Evolutionary conservation across 108 stramenopile genomes (phyloP), one percentile per base, ranked within the genome.

Genomic region (Stephanodiscus minutulus): DNA sequence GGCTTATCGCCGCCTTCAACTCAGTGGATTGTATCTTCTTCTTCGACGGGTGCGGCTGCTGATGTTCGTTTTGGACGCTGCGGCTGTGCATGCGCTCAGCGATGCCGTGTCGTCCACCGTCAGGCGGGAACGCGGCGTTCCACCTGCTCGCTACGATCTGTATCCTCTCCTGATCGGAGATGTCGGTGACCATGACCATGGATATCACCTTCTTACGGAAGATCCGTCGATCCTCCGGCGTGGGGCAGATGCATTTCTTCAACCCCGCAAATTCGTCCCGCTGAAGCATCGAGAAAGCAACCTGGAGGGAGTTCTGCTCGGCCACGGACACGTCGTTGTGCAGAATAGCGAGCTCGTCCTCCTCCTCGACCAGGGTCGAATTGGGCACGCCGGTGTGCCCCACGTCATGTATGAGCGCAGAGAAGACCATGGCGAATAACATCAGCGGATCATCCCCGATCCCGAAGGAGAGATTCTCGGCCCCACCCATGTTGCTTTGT

Each of bases 351-450:
- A 83, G 44, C 29, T 64, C 76, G 31, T 81, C 61, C 33, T 75
- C 72, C 46, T 86, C 85, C 36, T 86, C 74, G 44, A 86, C 56
- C 39, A 83, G 37, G 43, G 63, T 75, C 22, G 67, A 52, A 36
- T 86, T 86, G 24, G 83, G 81, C 18, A 86, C 81, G 5, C 85
- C 85, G 18, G 25, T 82, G 27, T 87, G 86, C 22, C 55, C 87
- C 21, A 91, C 92, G 63, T 93, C 92, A 64, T 91, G 92, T 67
- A 91, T 84, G 17, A 91, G 55, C 25, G 92, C 90, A 18, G 91
- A 82, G 66, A 90, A 91, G 29, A 91, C 15, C 64, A 87, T 52
- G 41, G 84, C 85, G 15, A 91, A 78, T 31, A 81, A 72, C 60
- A 81, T 77, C 10, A 83, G 65, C 9, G 92, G 84, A 76, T 93